Evolutionary conservation across 2,329 filamentous ascomycete genomes (phyloP), one percentile per base, ranked within the genome.

Genomic region (Coniella vitis): DNA sequence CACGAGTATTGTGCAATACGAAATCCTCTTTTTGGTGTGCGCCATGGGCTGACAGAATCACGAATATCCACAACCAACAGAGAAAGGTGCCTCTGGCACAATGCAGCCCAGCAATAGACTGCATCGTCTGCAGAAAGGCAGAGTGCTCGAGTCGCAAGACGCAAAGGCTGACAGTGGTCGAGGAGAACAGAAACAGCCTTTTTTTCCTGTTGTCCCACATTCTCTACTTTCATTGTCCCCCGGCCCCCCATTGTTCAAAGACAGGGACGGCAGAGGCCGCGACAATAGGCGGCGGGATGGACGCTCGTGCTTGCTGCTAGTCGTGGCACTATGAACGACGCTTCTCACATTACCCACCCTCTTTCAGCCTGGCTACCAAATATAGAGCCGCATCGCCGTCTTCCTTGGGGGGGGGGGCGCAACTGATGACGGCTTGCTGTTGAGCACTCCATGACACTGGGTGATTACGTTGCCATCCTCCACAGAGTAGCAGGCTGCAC

Each of bases 221-320:
- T n/a, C n/a, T n/a, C n/a, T n/a, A n/a, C n/a, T n/a, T n/a, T n/a
- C n/a, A n/a, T 19, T 42, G 21, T 32, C 32, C 29, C 21, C 29
- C 14, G n/a, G 22, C 25, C 40, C 25, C 40, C 40, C 40, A 42
- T 42, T 42, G 40, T 42, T 21, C 40, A 42, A 3, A 38, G 25
- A 34, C 29, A 42, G 40, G 29, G 8, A 32, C 25, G 40, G 40
- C 40, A 42, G 4, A 41, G 29, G 40, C 40, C 40, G 17, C 29
- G 14, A 42, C 12, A 42, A 34, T n/a, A 16, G 29, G 40, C 39
- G 40, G 40, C 40, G 32, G 40, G 40, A 42, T 42, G 14, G 29
- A 19, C 16, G 17, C 17, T 34, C 22, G 25, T 29, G 25, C 25
- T 17, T 42, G 40, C 16, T 32, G 12, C 25, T 34, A 42, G 25